Evolutionary conservation across 2,329 filamentous ascomycete genomes (phyloP).

Genomic region (Hymenoscyphus salicellus): DNA sequence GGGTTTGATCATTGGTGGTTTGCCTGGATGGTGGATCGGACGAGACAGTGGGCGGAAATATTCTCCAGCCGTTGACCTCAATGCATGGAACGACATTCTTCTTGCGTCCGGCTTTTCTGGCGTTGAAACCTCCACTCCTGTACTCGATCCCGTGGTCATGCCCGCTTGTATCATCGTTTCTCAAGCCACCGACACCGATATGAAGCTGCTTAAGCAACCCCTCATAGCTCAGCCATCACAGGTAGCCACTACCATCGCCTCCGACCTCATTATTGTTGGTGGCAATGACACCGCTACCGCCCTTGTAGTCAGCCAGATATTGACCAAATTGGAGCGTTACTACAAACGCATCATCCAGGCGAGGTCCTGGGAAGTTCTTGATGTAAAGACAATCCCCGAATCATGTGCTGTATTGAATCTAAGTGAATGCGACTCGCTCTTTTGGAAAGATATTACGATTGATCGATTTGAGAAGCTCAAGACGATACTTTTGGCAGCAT

Average conservation of each 20-base stretch:
- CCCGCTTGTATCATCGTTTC: constrained; percentile 30
- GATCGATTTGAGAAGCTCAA: constrained; percentile 11
- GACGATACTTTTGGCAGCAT: constrained; percentile 5
- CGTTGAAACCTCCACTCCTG: constrained; percentile 19
- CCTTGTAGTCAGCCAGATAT: neutral
- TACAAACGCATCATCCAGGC: too few species aligned
- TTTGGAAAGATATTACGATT: constrained; percentile 23
- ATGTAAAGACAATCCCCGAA: too few species aligned
- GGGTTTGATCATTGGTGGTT: constrained; percentile 30
- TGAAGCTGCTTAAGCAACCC: constrained; percentile 33
- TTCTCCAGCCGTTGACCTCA: constrained; percentile 11
- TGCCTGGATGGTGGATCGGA: constrained; percentile 36
- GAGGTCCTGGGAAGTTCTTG: too few species aligned
- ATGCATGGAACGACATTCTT: constrained; percentile 26
- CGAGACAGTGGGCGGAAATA: constrained; percentile 24
- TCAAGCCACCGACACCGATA: constrained; percentile 36
- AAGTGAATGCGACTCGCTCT: constrained; percentile 33
- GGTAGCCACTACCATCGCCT: too few species aligned
- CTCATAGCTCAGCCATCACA: constrained; percentile 12
- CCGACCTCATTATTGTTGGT: neutral
- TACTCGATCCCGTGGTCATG: constrained; percentile 27
- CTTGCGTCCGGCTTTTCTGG: constrained; percentile 30
- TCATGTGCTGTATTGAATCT: constrained; percentile 10
- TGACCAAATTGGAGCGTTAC: too few species aligned
- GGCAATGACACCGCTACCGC: neutral